phyloP scores from a whole-genome alignment of 306 rosid genomes.

The Glycine latifolia region DNA sequence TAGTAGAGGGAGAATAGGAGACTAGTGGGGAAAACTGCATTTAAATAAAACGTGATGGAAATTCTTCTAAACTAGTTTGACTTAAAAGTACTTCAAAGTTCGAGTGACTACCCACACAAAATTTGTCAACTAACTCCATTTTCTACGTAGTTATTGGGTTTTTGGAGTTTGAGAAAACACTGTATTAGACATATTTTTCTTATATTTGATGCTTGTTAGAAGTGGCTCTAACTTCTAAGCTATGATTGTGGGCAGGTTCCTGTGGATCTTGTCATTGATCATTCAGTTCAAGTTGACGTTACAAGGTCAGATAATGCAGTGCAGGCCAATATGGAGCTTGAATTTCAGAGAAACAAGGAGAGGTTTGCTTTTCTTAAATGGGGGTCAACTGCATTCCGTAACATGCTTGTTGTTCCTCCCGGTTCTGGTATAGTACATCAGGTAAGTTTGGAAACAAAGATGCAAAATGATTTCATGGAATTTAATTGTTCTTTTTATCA shows the following conservation, averaged over 20 bases:
- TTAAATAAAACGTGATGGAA: slow-evolving; percentile 7
- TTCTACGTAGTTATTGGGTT: not conserved
- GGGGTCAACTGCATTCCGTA: slow-evolving; percentile 91
- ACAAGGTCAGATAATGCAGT: slow-evolving; percentile 86
- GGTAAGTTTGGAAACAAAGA: slow-evolving; percentile 58
- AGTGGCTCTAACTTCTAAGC: slow-evolving; percentile 14
- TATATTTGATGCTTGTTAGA: slow-evolving; percentile 34
- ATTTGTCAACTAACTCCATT: slow-evolving; percentile 20
- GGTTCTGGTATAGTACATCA: slow-evolving; percentile 97
- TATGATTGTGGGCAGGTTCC: slow-evolving; percentile 66
- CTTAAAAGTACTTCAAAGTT: slow-evolving; percentile 10
- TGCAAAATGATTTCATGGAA: slow-evolving; percentile 19
- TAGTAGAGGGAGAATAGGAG: not conserved
- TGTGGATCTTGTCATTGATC: slow-evolving; percentile 94
- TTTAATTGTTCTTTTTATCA: slow-evolving; percentile 14
- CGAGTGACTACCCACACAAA: slow-evolving; percentile 26
- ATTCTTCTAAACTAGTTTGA: slow-evolving; percentile 9
- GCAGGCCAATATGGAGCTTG: slow-evolving; percentile 93
- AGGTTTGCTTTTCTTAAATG: slow-evolving; percentile 94
- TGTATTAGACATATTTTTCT: not conserved
- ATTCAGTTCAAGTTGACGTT: slow-evolving; percentile 95
- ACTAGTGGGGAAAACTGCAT: not conserved
- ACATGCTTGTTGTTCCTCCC: slow-evolving; percentile 97
- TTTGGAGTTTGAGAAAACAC: slow-evolving; percentile 4
- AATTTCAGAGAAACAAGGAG: slow-evolving; percentile 87